A percentile compares a stretch with the other conserved stretches of the same genome.
phyloP scores from a whole-genome alignment of 495 filamentous ascomycete species.

The Penicillium silybi region DNA sequence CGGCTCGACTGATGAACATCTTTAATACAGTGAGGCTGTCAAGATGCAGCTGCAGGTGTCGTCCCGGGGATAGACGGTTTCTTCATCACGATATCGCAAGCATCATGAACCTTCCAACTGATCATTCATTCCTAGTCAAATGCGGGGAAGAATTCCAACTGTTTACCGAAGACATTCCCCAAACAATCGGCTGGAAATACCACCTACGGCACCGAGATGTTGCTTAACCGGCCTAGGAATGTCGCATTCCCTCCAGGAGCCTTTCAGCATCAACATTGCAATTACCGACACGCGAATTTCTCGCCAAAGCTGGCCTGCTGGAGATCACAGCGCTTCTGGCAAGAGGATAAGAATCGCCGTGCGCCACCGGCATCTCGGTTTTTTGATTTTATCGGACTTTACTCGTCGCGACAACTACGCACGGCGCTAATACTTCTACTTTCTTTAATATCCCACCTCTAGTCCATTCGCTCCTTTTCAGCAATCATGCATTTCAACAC shows the following conservation, averaged over 20 bases:
- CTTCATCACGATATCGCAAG: neutral
- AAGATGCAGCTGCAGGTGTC: neutral
- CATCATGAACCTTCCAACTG: neutral
- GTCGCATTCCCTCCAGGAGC: conserved; percentile 22
- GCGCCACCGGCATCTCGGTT: conserved; percentile 15
- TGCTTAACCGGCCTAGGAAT: conserved; percentile 17
- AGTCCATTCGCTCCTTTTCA: neutral
- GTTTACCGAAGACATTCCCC: conserved; percentile 9
- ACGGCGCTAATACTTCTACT: conserved; percentile 6
- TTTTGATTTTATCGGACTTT: conserved; percentile 1
- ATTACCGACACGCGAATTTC: conserved; percentile 16
- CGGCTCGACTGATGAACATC: too few relatives aligned
- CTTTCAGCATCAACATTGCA: conserved; percentile 6
- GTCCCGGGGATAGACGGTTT: neutral
- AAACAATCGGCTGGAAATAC: conserved; percentile 6
- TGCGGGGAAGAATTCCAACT: neutral
- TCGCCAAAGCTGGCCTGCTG: conserved; percentile 12
- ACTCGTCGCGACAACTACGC: conserved; percentile 1
- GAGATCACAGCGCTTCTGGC: neutral
- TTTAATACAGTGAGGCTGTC: neutral
- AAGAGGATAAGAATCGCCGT: conserved; percentile 20
- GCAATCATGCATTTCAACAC: conserved; percentile 23
- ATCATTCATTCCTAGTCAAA: neutral
- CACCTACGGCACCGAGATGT: conserved; percentile 1
- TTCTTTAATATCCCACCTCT: conserved; percentile 15